Conservation (phyloP, 148 eudicot genomes). For the Pharnaceum exiguum region DNA sequence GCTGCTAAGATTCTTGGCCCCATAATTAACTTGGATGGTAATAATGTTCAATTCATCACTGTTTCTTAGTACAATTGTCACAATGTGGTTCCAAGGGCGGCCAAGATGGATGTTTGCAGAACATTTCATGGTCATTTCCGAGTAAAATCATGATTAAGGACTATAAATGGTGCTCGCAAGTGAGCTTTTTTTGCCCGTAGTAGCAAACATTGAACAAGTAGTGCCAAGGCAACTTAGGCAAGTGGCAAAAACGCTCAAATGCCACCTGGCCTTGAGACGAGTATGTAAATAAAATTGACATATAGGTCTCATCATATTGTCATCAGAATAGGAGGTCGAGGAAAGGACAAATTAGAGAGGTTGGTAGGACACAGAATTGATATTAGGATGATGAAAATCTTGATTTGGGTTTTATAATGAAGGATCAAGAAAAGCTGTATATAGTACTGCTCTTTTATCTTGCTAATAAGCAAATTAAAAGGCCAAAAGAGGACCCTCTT, state of each 20-base stretch:
- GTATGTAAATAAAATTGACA: background rate
- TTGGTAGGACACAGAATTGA: conserved; percentile 25
- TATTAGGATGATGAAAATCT: conserved; percentile 19
- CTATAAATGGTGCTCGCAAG: too few relatives aligned
- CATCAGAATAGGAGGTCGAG: conserved; percentile 8
- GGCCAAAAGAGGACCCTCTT: conserved; percentile 19
- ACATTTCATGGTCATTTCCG: conserved; percentile 1
- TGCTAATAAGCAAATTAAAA: background rate
- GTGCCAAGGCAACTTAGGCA: too few relatives aligned
- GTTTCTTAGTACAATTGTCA: conserved; percentile 10
- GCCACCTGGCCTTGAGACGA: too few relatives aligned
- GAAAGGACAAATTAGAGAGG: background rate
- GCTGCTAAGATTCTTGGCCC: conserved; percentile 6
- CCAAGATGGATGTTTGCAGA: background rate
- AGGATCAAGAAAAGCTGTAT: conserved; percentile 12
- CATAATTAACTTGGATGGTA: background rate
- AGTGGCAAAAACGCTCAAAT: too few relatives aligned
- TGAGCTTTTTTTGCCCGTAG: too few relatives aligned
- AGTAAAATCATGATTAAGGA: background rate
- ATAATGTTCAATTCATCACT: background rate
- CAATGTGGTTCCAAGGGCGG: conserved; percentile 9
- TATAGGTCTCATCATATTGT: conserved; percentile 9
- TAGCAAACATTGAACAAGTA: too few relatives aligned
- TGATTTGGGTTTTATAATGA: conserved; percentile 15
- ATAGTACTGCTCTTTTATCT: conserved; percentile 8